Evolutionary conservation across 129 eudicot genomes (phyloP).

Genomic region (Erigeron canadensis): DNA sequence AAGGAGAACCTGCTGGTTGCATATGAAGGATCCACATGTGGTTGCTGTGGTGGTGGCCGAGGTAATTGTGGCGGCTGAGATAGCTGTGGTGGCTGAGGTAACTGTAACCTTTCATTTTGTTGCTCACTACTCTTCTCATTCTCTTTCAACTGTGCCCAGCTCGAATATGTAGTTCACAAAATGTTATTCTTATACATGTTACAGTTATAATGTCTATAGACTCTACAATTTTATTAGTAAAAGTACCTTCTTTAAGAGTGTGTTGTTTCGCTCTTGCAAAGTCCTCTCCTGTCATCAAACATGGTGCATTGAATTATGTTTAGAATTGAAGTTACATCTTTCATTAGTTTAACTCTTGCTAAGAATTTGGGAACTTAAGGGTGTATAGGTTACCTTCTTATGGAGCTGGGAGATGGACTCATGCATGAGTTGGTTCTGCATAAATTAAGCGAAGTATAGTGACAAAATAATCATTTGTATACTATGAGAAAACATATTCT

Average conservation of each 20-base stretch:
- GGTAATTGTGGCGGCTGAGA: background rate
- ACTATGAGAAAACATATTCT: background rate
- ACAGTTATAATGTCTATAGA: too few species aligned
- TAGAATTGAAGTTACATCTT: background rate
- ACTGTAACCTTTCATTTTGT: constrained; percentile 26
- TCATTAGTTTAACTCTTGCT: background rate
- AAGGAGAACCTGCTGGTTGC: constrained; percentile 39
- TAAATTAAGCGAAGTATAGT: background rate
- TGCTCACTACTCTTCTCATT: constrained; percentile 45
- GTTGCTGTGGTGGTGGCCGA: constrained; percentile 20
- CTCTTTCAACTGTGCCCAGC: constrained; percentile 51
- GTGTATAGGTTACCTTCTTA: constrained; percentile 52
- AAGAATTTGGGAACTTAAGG: background rate
- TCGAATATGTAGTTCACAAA: background rate
- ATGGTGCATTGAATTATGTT: background rate
- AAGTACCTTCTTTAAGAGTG: constrained; percentile 57
- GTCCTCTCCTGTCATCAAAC: constrained; percentile 57
- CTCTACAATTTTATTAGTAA: background rate
- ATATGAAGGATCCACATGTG: constrained; percentile 31
- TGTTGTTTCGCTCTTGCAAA: constrained; percentile 62
- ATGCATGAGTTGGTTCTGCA: constrained; percentile 83
- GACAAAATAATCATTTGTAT: constrained; percentile 6
- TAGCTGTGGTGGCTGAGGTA: constrained; percentile 23
- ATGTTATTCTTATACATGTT: background rate
- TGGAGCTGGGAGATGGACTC: constrained; percentile 85